Evolutionary conservation across 2,329 filamentous ascomycete species (phyloP), one percentile per base, ranked within the genome.

Genomic region (Dactylella cylindrospora): DNA sequence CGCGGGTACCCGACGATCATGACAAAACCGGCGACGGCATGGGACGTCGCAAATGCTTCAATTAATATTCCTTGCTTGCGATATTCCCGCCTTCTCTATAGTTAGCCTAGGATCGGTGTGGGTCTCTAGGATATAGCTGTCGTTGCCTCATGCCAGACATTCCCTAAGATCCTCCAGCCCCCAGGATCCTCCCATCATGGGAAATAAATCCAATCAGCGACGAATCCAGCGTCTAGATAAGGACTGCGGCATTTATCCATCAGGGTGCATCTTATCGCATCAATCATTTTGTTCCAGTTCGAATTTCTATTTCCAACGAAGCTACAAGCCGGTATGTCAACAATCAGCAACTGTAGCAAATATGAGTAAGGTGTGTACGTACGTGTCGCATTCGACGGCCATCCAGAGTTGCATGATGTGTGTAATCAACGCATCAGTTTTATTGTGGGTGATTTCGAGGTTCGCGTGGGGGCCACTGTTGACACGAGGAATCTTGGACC

Each of bases 221-320:
- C 43, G 22, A 47, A 61, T 8, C 55, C 55, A 28, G 55, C 55
- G n/a, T 61, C 55, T 15, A 61, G 22, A 31, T 61, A 61, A 20
- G 55, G 55, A 5, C 41, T 38, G 19, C 23, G 55, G 25, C 55
- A 61, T 26, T 61, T 61, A 28, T 61, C 55, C 38, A 61, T 61
- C 20, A 61, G 17, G 1, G 55, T 61, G 19, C 55, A 61, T n/a
- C 55, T 39, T 23, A 61, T 36, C 22, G 46, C 47, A 38, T 61
- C 55, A 25, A 61, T 61, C 47, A 61, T 47, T 19, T 61, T 61
- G 38, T 61, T 61, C 55, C 55, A 61, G 15, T 61, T 61, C 7
- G 55, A 61, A 32, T 61, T 61, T 23, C 55, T 47, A 19, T 61
- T 61, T 19, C 55, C 55, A 20, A 61, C 47, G n/a, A 61, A 61